Base-by-base conservation (phyloP, 345 rosid genomes). In the Moricandia moricandioides region DNA sequence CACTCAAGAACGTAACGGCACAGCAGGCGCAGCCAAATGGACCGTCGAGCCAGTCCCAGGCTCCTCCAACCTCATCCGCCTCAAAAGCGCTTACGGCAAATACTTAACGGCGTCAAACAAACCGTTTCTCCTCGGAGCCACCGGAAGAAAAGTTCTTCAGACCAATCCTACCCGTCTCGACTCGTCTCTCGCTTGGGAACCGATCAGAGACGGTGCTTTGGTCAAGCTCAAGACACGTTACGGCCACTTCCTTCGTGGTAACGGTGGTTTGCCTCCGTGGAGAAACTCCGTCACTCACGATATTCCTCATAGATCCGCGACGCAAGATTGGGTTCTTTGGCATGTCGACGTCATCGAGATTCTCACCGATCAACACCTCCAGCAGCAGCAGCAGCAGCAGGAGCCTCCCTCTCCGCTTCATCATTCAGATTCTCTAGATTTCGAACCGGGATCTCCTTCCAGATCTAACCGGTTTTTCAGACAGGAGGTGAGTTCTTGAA, bases 201-300 rank as follows among this genome's bases (percentile, higher is more conserved):
- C 98, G 0, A 18, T 85, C 18, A 82, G 83, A 39, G 91, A 86
- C 56, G 87, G 80, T 11, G 67, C 69, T 72, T 63, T 54, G 16
- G 67, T 83, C 43, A 86, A 83, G 81, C 90, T 92, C 59, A 84
- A 78, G 82, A 87, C 97, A 0, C 82, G 89, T 8, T 79, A 84
- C 68, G 97, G 93, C 7, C 69, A 86, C 64, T 91, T 75, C 80
- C 76, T 93, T 76, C 85, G 96, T 55, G 98, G 89, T 9, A 90
- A 92, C 47, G 86, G 91, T 1, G 86, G 93, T 17, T 13, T 85
- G 18, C 96, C 96, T 27, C 97, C 97, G 0, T 86, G 97, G 97
- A 84, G 92, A 74, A 86, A 91, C 85, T 86, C 91, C 2, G 83
- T 93, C n/a, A 91, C 93, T 5, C 98, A 93, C 58, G 97, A 87